Evolutionary conservation across 2,329 filamentous ascomycete genomes (phyloP), one percentile per base, ranked within the genome.

Genomic region (Trichoderma semiorbis): DNA sequence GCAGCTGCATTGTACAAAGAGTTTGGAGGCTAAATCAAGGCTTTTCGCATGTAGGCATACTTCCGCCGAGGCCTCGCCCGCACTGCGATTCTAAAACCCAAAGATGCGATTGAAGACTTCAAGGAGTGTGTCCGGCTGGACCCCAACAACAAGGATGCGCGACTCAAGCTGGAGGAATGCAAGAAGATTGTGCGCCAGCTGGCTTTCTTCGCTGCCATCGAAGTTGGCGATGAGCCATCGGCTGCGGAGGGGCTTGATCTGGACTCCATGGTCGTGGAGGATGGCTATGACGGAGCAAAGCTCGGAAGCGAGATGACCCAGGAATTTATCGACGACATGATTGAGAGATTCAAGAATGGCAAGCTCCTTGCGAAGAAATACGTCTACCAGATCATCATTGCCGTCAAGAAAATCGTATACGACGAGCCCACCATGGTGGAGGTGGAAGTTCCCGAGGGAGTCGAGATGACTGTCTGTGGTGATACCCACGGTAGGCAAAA

Each of bases 291-390:
- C 78, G 96, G 96, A 73, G 91, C 90, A 26, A 87, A 87, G 71
- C 84, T 99, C 68, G 91, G 88, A 50, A 88, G 91, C 66, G 87
- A 92, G 80, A 99, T 99, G 94, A 98, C 95, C 1, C 89, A 95
- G 76, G 95, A 98, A 78, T 99, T 99, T 79, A 93, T 99, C 77
- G 93, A 97, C 77, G 95, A 99, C 84, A 98, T 98, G 95, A 95
- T 94, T 71, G 89, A 96, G 81, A 87, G 96, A 36, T 99, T 99
- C 88, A 97, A 97, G 88, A 91, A 89, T 65, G 96, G 96, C 79
- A 98, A 99, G 88, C 95, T 93, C 83, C 88, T 99, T 71, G 94
- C 96, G 82, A 91, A 90, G 84, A 99, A 98, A 88, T 99, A 98
- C 80, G 96, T 95, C 75, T 98, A 95, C 85, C 94, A 98, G 84